Evolutionary conservation across 371 early-diverging fungal genomes (phyloP), one percentile per base, ranked within the genome.

Genomic region (Mucor lusitanicus): DNA sequence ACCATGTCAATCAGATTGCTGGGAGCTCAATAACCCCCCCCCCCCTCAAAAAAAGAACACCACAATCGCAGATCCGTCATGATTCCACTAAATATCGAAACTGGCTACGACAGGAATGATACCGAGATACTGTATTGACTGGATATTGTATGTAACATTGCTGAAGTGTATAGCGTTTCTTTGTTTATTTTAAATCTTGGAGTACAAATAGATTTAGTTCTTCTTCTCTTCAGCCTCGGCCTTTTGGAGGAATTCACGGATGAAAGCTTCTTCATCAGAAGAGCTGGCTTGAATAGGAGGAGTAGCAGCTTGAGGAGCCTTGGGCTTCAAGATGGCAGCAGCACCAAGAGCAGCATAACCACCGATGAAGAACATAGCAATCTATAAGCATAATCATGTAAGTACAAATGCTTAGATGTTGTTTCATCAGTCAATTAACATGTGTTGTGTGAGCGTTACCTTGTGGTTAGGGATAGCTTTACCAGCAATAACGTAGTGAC

Each of bases 201-300:
- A 53, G 21, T 21, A 46, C 2, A 53, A 28, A 44, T 42, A 48
- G 21, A 35, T 21, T 55, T 54, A 42, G 32, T 62, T 54, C 62
- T 87, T 78, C 75, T 83, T 80, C 39, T 90, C 87, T 30, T 87
- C 86, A 37, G 77, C 80, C 61, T 89, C 90, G 32, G 87, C 86
- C 66, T 83, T 76, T 72, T 83, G 80, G 57, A 90, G 78, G 86
- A 89, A 90, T 72, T 90, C 85, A 61, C 83, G 78, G 68, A 90
- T 88, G 75, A 88, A 90, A 56, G 81, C 81, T 71, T 85, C 85
- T 67, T 90, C 91, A 21, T 90, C 91, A 53, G 82, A 70, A 74
- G 85, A 87, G 64, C 83, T 73, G 50, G 91, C 87, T 72, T 87
- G 86, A 75, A 90, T 89, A 40, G 89, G 89, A 61, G 91, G 91